phyloP scores from a whole-genome alignment of 2,329 filamentous ascomycete genomes.

The Exophiala alcalophila region DNA sequence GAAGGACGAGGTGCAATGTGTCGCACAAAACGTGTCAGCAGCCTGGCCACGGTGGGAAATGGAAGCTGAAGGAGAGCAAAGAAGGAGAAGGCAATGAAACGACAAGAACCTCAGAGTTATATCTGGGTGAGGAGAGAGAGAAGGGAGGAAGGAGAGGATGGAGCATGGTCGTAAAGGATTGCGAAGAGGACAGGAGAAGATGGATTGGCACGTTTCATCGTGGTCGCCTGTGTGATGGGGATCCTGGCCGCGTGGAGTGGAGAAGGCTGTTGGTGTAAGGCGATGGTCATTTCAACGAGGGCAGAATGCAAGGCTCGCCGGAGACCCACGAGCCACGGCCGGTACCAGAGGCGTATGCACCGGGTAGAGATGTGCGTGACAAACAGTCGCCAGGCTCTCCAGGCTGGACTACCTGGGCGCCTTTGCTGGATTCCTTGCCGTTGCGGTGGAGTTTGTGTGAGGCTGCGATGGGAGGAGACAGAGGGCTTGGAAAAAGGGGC shows the following conservation, averaged over 20 bases:
- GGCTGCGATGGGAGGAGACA: no score
- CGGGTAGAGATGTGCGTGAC: no score
- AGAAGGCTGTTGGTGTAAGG: constrained; percentile 1
- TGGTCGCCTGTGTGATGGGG: constrained; percentile 17
- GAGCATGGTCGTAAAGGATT: constrained; percentile 6
- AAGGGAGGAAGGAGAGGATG: constrained; percentile 9
- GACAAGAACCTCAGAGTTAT: constrained; percentile 26
- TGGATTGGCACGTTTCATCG: constrained; percentile 28
- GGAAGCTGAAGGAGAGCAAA: constrained; percentile 24
- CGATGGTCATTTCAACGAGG: constrained; percentile 19
- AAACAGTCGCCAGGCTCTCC: no score
- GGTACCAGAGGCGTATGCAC: no score
- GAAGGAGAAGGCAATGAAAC: constrained; percentile 21
- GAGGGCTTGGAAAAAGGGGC: no score
- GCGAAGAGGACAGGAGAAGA: constrained; percentile 17
- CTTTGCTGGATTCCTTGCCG: no score
- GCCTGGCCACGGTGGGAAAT: constrained; percentile 27
- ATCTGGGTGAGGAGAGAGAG: constrained; percentile 8
- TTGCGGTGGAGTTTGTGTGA: no score
- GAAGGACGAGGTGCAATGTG: constrained; percentile 32
- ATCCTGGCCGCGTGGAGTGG: constrained; percentile 12
- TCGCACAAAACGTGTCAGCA: constrained; percentile 33
- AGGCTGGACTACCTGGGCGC: no score
- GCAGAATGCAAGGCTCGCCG: no score
- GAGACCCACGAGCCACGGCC: no score